A percentile compares a stretch with the other conserved stretches of the same genome.
Evolutionary conservation across 352 stramenopile species (phyloP).

Genomic region (Thalassiosira ordinaria): DNA sequence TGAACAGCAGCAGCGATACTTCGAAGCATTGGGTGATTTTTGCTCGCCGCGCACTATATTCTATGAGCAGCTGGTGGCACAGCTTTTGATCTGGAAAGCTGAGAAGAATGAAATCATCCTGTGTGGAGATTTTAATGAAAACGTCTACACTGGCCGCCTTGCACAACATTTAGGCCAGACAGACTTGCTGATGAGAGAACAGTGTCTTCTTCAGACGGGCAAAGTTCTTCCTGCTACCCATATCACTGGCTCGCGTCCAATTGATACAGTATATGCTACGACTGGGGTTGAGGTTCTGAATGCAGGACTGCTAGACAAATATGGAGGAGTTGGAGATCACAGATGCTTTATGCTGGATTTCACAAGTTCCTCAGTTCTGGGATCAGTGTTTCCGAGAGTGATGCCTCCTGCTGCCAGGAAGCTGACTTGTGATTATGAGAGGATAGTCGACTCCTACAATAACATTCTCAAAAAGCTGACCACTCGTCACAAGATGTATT

Average conservation of each 20-base stretch:
- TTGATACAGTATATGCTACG: conserved; percentile 10
- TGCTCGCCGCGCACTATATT: neutral
- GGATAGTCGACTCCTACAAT: neutral
- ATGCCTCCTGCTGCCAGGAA: neutral
- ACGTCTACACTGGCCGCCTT: conserved; percentile 10
- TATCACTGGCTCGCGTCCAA: neutral
- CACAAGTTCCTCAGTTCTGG: neutral
- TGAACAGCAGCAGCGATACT: neutral
- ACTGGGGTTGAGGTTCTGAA: neutral
- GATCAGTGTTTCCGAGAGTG: neutral
- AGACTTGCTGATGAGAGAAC: conserved; percentile 17
- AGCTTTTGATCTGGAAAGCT: conserved; percentile 10
- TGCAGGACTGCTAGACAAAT: neutral
- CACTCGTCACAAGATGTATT: neutral
- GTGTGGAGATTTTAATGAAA: conserved; percentile 24
- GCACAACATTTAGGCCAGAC: neutral
- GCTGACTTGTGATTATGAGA: neutral
- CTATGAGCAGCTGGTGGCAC: neutral
- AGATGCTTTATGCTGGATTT: conserved; percentile 11
- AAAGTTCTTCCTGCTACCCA: neutral
- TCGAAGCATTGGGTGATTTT: neutral
- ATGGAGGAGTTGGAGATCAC: conserved; percentile 9
- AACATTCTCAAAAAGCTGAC: neutral
- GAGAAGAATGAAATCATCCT: conserved; percentile 18
- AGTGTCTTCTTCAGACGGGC: neutral